Base-by-base conservation (phyloP, 2,329 filamentous ascomycete genomes). In the Colletotrichum ledebouriae region DNA sequence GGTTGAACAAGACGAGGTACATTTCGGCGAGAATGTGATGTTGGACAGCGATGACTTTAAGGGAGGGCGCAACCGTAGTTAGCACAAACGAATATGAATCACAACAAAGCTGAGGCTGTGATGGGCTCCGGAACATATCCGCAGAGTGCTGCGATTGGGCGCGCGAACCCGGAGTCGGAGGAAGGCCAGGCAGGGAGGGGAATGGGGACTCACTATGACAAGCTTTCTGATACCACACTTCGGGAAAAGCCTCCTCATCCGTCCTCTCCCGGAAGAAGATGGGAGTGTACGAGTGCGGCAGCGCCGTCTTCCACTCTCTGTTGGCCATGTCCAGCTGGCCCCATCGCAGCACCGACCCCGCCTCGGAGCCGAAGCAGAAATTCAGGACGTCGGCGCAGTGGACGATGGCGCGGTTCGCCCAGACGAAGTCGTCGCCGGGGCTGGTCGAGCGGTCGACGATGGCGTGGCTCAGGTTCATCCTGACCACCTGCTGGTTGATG, bases 331-430 rank as follows among this genome's bases (percentile, higher is more conserved):
- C 63, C n/a, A 71, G 63, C 39, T 67, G 62, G 52, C 63, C 63
- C 70, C 70, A 71, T 59, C 56, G 68, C 39, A 69, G 46, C 2
- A 58, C 59, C 20, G 65, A 65, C 42, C 59, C 66, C 37, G 69
- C 66, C 73, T 74, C 71, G 22, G 81, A 76, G 4, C 84, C 82
- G 72, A 90, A 90, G 73, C 89, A 91, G 73, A 85, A 89, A 69
- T 89, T 87, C 20, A 91, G 77, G 2, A 90, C 86, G 69, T 90
- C 87, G 22, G 88, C 87, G 59, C 87, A 88, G 72, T 89, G 86
- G 2, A 89, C 83, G 0, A 91, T 83, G 22, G 89, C 87, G n/a
- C 88, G 83, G 74, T 90, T 90, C 2, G 87, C 85, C 87, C 87
- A 89, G 0, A 80, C 81, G 64, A 84, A 84, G 70, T 89, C 87